Conservation (phyloP, 2,329 filamentous ascomycete genomes). For the Cercospora beticola region DNA sequence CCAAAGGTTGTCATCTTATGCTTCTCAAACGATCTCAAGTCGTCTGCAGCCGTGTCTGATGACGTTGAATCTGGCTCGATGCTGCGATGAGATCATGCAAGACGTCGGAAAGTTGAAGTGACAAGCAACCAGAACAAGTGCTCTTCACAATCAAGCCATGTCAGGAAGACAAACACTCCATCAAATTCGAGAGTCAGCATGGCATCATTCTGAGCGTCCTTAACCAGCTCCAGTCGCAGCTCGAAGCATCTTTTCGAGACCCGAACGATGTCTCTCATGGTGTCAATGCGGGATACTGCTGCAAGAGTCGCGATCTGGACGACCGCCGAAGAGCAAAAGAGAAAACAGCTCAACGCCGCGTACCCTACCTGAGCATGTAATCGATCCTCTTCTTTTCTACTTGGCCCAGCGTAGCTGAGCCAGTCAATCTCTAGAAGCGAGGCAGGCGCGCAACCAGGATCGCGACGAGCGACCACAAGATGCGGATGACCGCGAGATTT, state of each 20-base stretch:
- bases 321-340: too few relatives aligned
- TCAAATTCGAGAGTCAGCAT: not conserved
- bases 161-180: not conserved
- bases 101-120: not conserved
- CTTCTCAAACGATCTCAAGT: not conserved
- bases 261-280: too few relatives aligned
- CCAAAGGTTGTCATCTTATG: not conserved
- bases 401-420: too few relatives aligned
- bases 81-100: not conserved
- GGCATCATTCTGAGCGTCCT: not conserved
- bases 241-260: not conserved
- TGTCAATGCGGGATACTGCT: too few relatives aligned
- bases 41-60: not conserved
- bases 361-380: too few relatives aligned
- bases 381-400: too few relatives aligned
- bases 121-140: not conserved
- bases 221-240: not conserved
- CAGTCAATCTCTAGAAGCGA: too few relatives aligned
- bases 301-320: too few relatives aligned
- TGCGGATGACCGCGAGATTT: too few relatives aligned
- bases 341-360: too few relatives aligned
- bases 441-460: too few relatives aligned
- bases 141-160: not conserved
- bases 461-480: too few relatives aligned
- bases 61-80: not conserved